Evolutionary conservation across 169 alveolate genomes (phyloP), one percentile per base, ranked within the genome.

Genomic region (Plasmodium vivax): DNA sequence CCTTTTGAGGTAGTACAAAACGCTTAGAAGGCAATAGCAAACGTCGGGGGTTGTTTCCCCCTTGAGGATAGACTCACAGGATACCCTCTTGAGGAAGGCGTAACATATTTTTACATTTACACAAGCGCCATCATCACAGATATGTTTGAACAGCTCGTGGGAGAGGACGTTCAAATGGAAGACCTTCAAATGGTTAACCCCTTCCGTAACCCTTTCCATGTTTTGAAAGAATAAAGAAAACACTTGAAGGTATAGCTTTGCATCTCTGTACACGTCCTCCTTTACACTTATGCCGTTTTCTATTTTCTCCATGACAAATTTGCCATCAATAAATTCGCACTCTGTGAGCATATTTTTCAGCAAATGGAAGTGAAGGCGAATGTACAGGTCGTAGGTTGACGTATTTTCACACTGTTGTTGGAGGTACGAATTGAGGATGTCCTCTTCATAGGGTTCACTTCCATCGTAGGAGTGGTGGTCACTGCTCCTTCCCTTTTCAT

Each of bases 331-430:
- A 27, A 45, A 80, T n/a, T 88, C 58, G 71, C 56, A 79, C 82
- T 56, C 45, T 88, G 82, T 88, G 72, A 88, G 79, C 30, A 88
- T 34, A 88, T 88, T 68, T 80, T 88, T 71, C 32, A 88, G 56
- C 38, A 88, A 74, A 43, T 88, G 82, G 10, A 88, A 79, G 36
- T 88, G 94, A 12, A 62, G 27, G 23, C n/a, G 83, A 1, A 80
- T 88, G 51, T 88, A 88, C 36, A 88, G 6, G 47, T 88, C 94
- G 75, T 73, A 88, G 8, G 79, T 62, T 16, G 94, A 58, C 6
- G 34, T 43, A 19, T 79, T 77, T 10, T 88, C 27, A 27, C 58
- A 27, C 51, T 71, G 83, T 9, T 80, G 91, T 80, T 88, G 82
- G 32, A 88, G 81, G 68, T 88, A 88, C n/a, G 71, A 79, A 88